These are phyloP conservation scores for Triangularia setosa DNA, from an alignment of 2,329 filamentous ascomycete genomes.

Conservation along the genomic window DNA sequence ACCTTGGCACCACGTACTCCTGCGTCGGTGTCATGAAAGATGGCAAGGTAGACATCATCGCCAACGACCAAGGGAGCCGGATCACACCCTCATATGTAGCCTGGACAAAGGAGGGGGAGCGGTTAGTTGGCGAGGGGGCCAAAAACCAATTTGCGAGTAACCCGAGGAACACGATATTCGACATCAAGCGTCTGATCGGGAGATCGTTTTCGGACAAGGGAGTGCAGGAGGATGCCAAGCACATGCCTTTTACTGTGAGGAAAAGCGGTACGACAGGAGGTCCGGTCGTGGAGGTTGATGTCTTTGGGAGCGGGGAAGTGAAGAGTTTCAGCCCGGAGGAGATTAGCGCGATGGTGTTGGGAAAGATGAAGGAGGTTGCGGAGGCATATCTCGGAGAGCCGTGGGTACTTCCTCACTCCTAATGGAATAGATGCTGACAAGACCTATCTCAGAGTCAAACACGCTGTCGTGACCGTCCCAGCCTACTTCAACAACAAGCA, in stretches of 20 bases:
- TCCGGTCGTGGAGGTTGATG: slow-evolving; percentile 73
- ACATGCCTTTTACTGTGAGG: slow-evolving; percentile 80
- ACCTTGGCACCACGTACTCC: slow-evolving; percentile 25
- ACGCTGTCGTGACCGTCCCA: slow-evolving; percentile 89
- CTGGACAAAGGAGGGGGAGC: slow-evolving; percentile 80
- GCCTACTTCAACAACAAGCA: slow-evolving; percentile 99
- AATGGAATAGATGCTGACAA: background rate
- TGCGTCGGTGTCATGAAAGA: slow-evolving; percentile 94
- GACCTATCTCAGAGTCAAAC: slow-evolving; percentile 51
- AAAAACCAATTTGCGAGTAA: slow-evolving; percentile 90
- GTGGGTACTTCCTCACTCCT: slow-evolving; percentile 20
- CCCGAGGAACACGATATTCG: slow-evolving; percentile 71
- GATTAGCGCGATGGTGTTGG: slow-evolving; percentile 56
- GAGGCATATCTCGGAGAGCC: slow-evolving; percentile 76
- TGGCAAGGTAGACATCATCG: slow-evolving; percentile 88
- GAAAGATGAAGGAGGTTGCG: slow-evolving; percentile 61
- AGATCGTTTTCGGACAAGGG: slow-evolving; percentile 80
- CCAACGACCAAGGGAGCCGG: slow-evolving; percentile 92
- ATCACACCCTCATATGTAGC: slow-evolving; percentile 94
- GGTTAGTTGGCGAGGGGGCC: slow-evolving; percentile 83
- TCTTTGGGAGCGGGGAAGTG: slow-evolving; percentile 38
- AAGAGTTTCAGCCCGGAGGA: slow-evolving; percentile 60
- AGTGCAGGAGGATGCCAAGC: slow-evolving; percentile 89
- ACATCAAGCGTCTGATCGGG: slow-evolving; percentile 81
- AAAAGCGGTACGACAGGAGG: slow-evolving; percentile 59